These are phyloP conservation scores for Celoporthe dispersa DNA, from an alignment of 2,329 filamentous ascomycete genomes.

Conservation along the genomic window DNA sequence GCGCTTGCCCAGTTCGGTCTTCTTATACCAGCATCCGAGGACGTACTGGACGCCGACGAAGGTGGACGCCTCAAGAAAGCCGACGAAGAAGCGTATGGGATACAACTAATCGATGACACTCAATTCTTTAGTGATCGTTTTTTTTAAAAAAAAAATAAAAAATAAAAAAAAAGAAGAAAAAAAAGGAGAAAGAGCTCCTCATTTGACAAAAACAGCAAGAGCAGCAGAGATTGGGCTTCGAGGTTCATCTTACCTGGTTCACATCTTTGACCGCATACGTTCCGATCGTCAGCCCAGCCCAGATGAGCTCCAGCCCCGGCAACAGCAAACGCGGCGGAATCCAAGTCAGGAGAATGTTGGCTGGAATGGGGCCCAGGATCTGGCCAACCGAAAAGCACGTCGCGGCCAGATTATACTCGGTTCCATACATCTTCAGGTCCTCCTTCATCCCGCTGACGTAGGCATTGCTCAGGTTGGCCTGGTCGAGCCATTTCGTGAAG, in stretches of 20 bases:
- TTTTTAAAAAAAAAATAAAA: too few relatives aligned
- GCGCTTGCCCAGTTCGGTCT: slow-evolving; percentile 63
- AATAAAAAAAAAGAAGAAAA: too few relatives aligned
- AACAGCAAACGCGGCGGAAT: slow-evolving; percentile 48
- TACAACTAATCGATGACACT: slow-evolving; percentile 30
- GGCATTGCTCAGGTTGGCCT: slow-evolving; percentile 44
- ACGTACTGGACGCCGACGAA: slow-evolving; percentile 56
- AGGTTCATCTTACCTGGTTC: slow-evolving; percentile 26
- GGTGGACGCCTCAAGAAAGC: slow-evolving; percentile 51
- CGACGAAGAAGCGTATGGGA: slow-evolving; percentile 49
- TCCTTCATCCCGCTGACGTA: slow-evolving; percentile 54
- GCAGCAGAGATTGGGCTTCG: too few relatives aligned
- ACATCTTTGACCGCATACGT: slow-evolving; percentile 31
- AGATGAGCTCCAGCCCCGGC: slow-evolving; percentile 48
- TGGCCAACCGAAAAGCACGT: slow-evolving; percentile 31
- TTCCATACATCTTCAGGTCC: slow-evolving; percentile 42
- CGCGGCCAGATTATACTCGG: slow-evolving; percentile 30
- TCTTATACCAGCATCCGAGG: slow-evolving; percentile 62
- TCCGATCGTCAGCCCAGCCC: slow-evolving; percentile 33
- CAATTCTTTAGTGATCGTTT: too few relatives aligned
- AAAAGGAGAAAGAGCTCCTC: neutral
- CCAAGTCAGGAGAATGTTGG: slow-evolving; percentile 40
- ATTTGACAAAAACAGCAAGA: too few relatives aligned
- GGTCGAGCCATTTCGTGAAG: slow-evolving; percentile 38
- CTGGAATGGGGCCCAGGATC: slow-evolving; percentile 33